A percentile compares a stretch with the other conserved stretches of the same genome.
These are phyloP conservation scores for Entophlyctis luteolus DNA, from an alignment of 192 early-diverging fungal species.

Conservation along the genomic window DNA sequence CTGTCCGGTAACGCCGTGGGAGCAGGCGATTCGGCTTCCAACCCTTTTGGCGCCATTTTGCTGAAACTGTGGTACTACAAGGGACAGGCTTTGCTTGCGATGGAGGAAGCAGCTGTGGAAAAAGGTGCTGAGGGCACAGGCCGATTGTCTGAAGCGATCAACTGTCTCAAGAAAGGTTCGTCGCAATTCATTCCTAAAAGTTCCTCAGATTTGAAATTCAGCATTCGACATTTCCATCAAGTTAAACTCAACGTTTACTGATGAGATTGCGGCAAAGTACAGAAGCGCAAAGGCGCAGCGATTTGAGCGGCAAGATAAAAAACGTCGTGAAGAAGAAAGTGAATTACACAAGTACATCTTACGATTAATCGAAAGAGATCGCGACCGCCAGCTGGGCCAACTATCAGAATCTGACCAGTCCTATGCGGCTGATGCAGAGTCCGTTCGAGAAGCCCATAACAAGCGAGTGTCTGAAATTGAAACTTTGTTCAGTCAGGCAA, in stretches of 20 bases:
- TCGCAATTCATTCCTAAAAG: neutral
- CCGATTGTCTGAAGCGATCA: slow-evolving; percentile 17
- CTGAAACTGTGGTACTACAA: slow-evolving; percentile 21
- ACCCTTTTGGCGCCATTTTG: slow-evolving; percentile 27
- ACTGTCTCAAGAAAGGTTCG: slow-evolving; percentile 11
- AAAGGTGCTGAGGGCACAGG: neutral
- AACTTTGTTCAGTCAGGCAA: slow-evolving; percentile 44
- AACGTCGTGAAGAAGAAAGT: slow-evolving; percentile 51
- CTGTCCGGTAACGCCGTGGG: too few species aligned
- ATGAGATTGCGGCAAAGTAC: slow-evolving; percentile 61
- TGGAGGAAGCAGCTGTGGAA: slow-evolving; percentile 9
- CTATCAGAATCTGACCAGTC: neutral
- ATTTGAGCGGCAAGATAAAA: slow-evolving; percentile 63
- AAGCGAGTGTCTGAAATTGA: slow-evolving; percentile 36
- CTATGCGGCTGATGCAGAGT: slow-evolving; percentile 29
- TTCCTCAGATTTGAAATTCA: neutral
- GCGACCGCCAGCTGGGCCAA: slow-evolving; percentile 34
- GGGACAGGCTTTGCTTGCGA: slow-evolving; percentile 12
- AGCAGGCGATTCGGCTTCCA: slow-evolving; percentile 51
- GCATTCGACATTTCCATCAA: slow-evolving; percentile 62
- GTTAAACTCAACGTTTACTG: slow-evolving; percentile 52
- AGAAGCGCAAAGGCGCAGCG: slow-evolving; percentile 62
- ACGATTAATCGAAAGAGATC: slow-evolving; percentile 57
- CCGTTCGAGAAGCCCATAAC: neutral
- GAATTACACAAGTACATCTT: slow-evolving; percentile 62